Percentiles rank a stretch among this genome's conserved stretches.
These are phyloP conservation scores for Thyridium curvatum DNA, from an alignment of 2,329 filamentous ascomycete species.

Conservation along the genomic window DNA sequence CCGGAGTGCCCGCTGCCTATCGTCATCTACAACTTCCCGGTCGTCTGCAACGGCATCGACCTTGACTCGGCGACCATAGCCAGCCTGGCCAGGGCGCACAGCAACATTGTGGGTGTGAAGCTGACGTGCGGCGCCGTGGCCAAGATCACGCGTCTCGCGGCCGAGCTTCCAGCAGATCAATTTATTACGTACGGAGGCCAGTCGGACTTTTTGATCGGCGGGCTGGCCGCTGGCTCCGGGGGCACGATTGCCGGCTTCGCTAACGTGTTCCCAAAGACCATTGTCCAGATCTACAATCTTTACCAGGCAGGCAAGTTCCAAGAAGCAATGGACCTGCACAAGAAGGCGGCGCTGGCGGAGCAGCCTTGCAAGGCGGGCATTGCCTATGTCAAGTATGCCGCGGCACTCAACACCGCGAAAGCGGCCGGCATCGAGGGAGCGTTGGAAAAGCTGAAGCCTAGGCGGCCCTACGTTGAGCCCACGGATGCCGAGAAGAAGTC, in stretches of 20 bases:
- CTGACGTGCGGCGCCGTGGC: constrained; percentile 67
- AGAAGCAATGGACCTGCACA: constrained; percentile 47
- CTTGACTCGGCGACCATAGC: constrained; percentile 57
- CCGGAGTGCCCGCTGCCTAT: constrained; percentile 43
- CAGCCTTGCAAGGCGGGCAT: constrained; percentile 58
- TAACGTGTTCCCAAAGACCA: constrained; percentile 53
- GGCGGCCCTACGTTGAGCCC: constrained; percentile 52
- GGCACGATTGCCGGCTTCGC: constrained; percentile 58
- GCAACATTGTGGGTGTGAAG: constrained; percentile 58
- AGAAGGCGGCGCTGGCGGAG: constrained; percentile 56
- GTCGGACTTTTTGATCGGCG: constrained; percentile 63
- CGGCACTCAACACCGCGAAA: constrained; percentile 50
- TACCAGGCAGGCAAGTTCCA: constrained; percentile 28
- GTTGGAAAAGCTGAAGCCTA: constrained; percentile 49
- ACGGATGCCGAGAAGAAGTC: constrained; percentile 31
- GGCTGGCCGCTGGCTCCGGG: constrained; percentile 49
- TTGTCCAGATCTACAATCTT: constrained; percentile 54
- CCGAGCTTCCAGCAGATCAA: constrained; percentile 39
- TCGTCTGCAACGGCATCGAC: constrained; percentile 60
- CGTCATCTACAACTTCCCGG: constrained; percentile 63
- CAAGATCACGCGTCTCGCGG: constrained; percentile 58
- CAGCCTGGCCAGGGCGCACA: constrained; percentile 36
- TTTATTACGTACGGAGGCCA: constrained; percentile 70
- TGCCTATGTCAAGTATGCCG: constrained; percentile 59
- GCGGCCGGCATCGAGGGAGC: constrained; percentile 54